Evolutionary conservation across 2,329 filamentous ascomycete species (phyloP), one percentile per base, ranked within the genome.

Genomic region (Pleoardoris graminearum): DNA sequence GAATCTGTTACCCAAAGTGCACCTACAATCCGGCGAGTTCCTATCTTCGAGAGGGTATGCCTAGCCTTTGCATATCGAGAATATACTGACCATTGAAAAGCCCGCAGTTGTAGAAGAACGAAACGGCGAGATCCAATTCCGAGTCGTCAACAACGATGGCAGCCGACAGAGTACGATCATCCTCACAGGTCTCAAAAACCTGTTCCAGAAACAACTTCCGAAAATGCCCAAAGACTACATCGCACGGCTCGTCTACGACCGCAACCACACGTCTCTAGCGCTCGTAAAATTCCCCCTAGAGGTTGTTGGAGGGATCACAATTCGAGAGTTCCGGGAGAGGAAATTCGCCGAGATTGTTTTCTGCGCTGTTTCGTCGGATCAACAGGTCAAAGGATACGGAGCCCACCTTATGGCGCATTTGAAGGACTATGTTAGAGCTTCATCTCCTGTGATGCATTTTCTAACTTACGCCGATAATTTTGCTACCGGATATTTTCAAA

Each of bases 181-280:
- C 63, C 81, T 99, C 53, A 97, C 93, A 0, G 94, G 94, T 12
- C 80, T 99, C 49, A 97, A 97, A 72, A 96, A 91, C 70, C 95
- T 99, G 59, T 97, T 99, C 67, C 94, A 99, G 72, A 97, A 97
- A 66, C 94, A 99, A 70, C 81, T 99, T 4, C 94, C 94, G 0
- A 97, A 97, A 75, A 99, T 99, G 94, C 94, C 94, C 12, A 97
- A 97, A 75, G 94, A 97, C 70, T 99, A 99, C 73, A 97, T 99
- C 64, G 94, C 94, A 4, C 89, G 94, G 33, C 85, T 99, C 7
- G 94, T 97, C 53, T 99, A 99, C 76, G 94, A 97, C 75, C 87
- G 94, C 47, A 96, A 92, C 4, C 94, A 99, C 77, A 74, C 97
- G 55, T 96, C 91, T 33, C 96, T 99, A 63, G 94, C 94, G 17